These are phyloP conservation scores for Sanghuangporus weigelae DNA, from an alignment of 1,284 basidiomycete species.

Conservation along the genomic window DNA sequence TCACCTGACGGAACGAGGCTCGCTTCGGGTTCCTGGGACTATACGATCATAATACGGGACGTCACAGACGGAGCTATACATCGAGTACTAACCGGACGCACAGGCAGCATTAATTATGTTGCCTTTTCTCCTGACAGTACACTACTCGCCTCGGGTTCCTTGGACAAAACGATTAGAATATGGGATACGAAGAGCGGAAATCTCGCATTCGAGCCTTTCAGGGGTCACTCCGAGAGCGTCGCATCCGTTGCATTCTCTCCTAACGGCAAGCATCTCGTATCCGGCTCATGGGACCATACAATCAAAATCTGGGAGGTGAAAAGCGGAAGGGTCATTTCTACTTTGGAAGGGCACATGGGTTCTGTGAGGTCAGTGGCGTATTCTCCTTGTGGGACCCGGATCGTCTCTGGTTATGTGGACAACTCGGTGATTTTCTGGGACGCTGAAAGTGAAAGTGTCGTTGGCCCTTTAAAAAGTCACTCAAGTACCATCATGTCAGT, in stretches of 20 bases:
- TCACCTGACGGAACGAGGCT: background rate
- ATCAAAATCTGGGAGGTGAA: background rate
- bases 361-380: background rate
- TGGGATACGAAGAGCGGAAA: constrained; percentile 12
- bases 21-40: background rate
- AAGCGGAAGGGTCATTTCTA: background rate
- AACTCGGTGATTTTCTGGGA: constrained; percentile 1
- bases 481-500: background rate
- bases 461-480: background rate
- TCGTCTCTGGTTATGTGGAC: constrained; percentile 4
- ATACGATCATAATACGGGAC: background rate
- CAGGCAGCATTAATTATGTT: constrained; percentile 1
- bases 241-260: constrained; percentile 2
- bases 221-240: background rate
- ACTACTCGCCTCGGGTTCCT: constrained; percentile 6
- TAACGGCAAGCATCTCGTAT: background rate
- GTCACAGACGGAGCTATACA: background rate
- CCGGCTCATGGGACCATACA: background rate
- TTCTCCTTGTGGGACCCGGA: background rate
- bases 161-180: constrained; percentile 16
- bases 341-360: background rate
- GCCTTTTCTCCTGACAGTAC: constrained; percentile 16
- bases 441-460: background rate
- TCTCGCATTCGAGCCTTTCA: background rate
- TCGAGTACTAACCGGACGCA: background rate